phyloP scores from a whole-genome alignment of 768 basidiomycete genomes.

The Tylopilus rubrobrunneus region DNA sequence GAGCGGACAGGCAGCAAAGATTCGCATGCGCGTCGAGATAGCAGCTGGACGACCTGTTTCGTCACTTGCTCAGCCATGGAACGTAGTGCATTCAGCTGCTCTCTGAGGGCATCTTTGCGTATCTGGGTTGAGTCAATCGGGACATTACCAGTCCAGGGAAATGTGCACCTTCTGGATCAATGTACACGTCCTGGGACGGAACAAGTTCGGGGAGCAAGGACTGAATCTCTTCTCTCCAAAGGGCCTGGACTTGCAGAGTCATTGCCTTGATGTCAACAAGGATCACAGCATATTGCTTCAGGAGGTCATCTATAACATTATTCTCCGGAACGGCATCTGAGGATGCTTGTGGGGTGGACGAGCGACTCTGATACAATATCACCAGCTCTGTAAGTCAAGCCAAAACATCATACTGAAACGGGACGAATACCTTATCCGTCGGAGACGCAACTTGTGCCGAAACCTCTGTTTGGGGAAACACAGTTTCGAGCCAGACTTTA shows the following conservation, averaged over 20 bases:
- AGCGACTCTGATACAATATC: conserved; percentile 36
- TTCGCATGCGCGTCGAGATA: conserved; percentile 81
- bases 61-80: conserved; percentile 56
- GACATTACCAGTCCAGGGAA: background rate
- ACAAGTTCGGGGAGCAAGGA: conserved; percentile 51
- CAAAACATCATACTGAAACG: background rate
- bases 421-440: conserved; percentile 34
- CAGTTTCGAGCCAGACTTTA: conserved; percentile 68
- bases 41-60: conserved; percentile 61
- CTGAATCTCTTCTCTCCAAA: conserved; percentile 71
- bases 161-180: conserved; percentile 48
- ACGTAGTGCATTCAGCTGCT: conserved; percentile 47
- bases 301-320: conserved; percentile 57
- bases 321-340: conserved; percentile 53
- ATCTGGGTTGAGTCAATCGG: background rate
- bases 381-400: background rate
- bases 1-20: conserved; percentile 80
- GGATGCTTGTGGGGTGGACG: conserved; percentile 49
- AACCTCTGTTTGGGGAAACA: conserved; percentile 42
- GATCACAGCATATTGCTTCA: conserved; percentile 63
- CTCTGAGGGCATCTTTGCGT: conserved; percentile 50
- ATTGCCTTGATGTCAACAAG: conserved; percentile 66
- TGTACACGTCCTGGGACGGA: conserved; percentile 29
- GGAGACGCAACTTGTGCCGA: conserved; percentile 33
- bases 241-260: conserved; percentile 43